Evolutionary conservation across 495 filamentous ascomycete species (phyloP).

Genomic region (Daldinia loculata): DNA sequence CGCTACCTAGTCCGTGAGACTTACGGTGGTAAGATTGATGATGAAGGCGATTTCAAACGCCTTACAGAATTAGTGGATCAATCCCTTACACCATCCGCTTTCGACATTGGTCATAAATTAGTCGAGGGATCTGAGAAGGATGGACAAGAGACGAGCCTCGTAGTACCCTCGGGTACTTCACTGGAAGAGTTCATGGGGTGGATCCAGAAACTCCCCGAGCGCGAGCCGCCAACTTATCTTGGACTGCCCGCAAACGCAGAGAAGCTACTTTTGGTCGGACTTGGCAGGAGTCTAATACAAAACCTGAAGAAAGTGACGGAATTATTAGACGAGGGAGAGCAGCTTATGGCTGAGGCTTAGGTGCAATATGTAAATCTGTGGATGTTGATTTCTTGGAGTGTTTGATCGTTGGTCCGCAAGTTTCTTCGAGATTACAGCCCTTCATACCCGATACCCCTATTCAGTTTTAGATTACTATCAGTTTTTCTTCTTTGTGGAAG

Average conservation of each 20-base stretch:
- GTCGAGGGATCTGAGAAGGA: slow-evolving; percentile 66
- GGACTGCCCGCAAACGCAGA: slow-evolving; percentile 96
- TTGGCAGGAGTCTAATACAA: slow-evolving; percentile 83
- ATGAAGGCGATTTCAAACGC: slow-evolving; percentile 82
- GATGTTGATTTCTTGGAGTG: slow-evolving; percentile 26
- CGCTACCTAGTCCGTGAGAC: slow-evolving; percentile 90
- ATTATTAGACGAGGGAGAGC: slow-evolving; percentile 92
- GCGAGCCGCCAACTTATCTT: slow-evolving; percentile 96
- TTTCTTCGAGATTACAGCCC: slow-evolving; percentile 26
- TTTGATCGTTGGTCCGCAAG: slow-evolving; percentile 30
- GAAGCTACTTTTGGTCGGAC: slow-evolving; percentile 90
- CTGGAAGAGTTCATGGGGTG: slow-evolving; percentile 89
- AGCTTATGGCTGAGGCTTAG: slow-evolving; percentile 76
- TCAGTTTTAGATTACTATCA: slow-evolving; percentile 26
- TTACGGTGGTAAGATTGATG: slow-evolving; percentile 98
- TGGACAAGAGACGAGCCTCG: slow-evolving; percentile 66
- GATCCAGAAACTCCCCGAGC: slow-evolving; percentile 91
- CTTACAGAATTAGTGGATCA: slow-evolving; percentile 75
- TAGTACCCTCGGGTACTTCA: slow-evolving; percentile 78
- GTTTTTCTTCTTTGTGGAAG: slow-evolving; percentile 14
- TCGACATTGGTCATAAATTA: slow-evolving; percentile 89
- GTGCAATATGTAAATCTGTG: background rate
- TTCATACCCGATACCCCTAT: slow-evolving; percentile 37
- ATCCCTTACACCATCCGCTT: slow-evolving; percentile 85
- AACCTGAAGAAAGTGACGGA: slow-evolving; percentile 84